Conservation (phyloP, 176 grass and related monocot genomes). For the Guadua angustifolia region DNA sequence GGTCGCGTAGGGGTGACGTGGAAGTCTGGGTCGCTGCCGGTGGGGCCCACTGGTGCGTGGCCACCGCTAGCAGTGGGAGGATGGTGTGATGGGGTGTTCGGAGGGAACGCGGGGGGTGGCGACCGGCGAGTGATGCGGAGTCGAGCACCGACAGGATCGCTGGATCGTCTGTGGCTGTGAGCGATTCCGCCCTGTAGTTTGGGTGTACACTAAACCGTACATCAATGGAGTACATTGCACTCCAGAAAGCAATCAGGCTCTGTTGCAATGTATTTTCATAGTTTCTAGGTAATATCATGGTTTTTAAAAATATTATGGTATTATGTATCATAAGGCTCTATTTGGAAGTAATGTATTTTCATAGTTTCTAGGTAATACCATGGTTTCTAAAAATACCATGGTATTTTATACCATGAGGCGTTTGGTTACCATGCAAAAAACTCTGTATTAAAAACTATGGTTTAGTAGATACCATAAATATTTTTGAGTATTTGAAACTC, state of each 20-base stretch:
- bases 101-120: not conserved
- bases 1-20: not conserved
- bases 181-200: not conserved
- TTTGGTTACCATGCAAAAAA: no score
- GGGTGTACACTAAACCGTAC: not conserved
- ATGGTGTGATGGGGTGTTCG: not conserved
- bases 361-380: no score
- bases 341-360: no score
- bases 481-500: no score
- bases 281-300: no score
- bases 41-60: not conserved
- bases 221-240: not conserved
- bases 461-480: no score
- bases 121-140: not conserved
- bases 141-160: conserved; percentile 40
- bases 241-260: not conserved
- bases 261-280: no score
- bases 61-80: not conserved
- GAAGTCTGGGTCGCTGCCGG: not conserved
- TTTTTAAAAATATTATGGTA: no score
- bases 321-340: no score
- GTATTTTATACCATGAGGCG: no score
- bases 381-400: no score
- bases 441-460: no score
- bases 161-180: conserved; percentile 20